Base-by-base conservation (phyloP, 2,329 filamentous ascomycete species). In the Fusarium praegraminearum region DNA sequence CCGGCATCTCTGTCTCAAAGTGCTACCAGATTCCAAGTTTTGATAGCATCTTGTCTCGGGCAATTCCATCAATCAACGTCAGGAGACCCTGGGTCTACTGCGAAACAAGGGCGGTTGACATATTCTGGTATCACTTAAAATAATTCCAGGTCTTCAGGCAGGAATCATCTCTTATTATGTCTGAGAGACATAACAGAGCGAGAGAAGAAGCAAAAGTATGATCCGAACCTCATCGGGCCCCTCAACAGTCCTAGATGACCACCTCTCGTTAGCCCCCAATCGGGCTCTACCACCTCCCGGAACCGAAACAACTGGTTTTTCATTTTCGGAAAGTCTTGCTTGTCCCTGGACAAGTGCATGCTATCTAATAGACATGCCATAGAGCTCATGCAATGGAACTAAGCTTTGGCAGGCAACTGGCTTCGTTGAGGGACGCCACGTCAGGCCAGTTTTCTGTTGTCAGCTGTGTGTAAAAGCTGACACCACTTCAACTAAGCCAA, bases 151-250 rank as follows among this genome's bases (percentile, higher is more conserved):
- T 58, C n/a, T 12, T 41, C 28, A 49, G 32, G 26, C 38, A 51
- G 41, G 43, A 16, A 36, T 52, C 20, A n/a, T 62, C 28, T 52
- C 36, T 24, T 10, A n/a, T 51, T 10, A 24, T 51, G 32, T 22
- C 61, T 33, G 32, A 28, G 16, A n/a, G 35, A 40, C n/a, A 41
- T 30, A 30, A 30, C 28, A 30, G 28, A 30, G 28, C 28, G 10
- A 30, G 28, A 30, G 28, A 30, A 30, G 28, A 30, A 30, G 28
- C 28, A 30, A 30, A 30, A 30, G 12, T 30, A 30, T 24, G 33
- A 69, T 52, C 68, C 68, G 64, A 71, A 71, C 53, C 45, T 65
- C 51, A 33, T 71, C 68, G 64, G 68, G 61, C 50, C 50, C 35
- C 36, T 44, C 60, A 57, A 36, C 44, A 45, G 54, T 56, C 43